A percentile compares a stretch with the other conserved stretches of the same genome.
Conservation (phyloP, 78 protist genomes). For the Dictyostelium intermedium region DNA sequence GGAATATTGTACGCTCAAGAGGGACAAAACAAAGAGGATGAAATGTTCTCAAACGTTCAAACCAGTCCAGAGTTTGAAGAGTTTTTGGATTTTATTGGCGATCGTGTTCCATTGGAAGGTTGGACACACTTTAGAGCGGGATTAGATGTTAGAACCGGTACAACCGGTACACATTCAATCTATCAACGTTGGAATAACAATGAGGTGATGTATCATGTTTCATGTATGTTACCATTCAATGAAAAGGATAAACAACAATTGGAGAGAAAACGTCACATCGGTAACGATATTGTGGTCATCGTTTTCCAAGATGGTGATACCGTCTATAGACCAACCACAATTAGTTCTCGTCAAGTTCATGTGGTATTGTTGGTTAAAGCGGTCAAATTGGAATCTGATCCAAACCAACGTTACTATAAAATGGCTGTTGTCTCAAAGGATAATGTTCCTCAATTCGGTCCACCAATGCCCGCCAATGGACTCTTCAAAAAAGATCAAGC, state of each 20-base stretch:
- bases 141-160: slow-evolving; percentile 71
- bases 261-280: slow-evolving; percentile 74
- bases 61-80: slow-evolving; percentile 78
- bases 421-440: slow-evolving; percentile 73
- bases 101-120: slow-evolving; percentile 67
- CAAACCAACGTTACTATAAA: slow-evolving; percentile 71
- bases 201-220: slow-evolving; percentile 83
- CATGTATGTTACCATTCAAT: slow-evolving; percentile 77
- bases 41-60: slow-evolving; percentile 75
- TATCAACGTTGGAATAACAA: slow-evolving; percentile 74
- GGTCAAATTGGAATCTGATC: slow-evolving; percentile 22
- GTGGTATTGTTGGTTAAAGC: slow-evolving; percentile 78
- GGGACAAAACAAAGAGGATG: slow-evolving; percentile 81
- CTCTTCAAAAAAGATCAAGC: slow-evolving; percentile 73
- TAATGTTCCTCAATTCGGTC: slow-evolving; percentile 65
- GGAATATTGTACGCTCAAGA: slow-evolving; percentile 79
- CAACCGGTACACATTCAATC: slow-evolving; percentile 77
- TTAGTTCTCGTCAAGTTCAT: slow-evolving; percentile 82
- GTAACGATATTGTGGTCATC: slow-evolving; percentile 80
- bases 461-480: slow-evolving; percentile 66
- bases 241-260: slow-evolving; percentile 80
- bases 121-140: slow-evolving; percentile 76
- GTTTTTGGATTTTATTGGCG: slow-evolving; percentile 71
- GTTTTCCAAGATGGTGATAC: slow-evolving; percentile 82
- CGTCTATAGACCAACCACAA: slow-evolving; percentile 76